A percentile compares a stretch with the other conserved stretches of the same genome.
Conservation (phyloP, 306 rosid species). For the Vicia sativa region DNA sequence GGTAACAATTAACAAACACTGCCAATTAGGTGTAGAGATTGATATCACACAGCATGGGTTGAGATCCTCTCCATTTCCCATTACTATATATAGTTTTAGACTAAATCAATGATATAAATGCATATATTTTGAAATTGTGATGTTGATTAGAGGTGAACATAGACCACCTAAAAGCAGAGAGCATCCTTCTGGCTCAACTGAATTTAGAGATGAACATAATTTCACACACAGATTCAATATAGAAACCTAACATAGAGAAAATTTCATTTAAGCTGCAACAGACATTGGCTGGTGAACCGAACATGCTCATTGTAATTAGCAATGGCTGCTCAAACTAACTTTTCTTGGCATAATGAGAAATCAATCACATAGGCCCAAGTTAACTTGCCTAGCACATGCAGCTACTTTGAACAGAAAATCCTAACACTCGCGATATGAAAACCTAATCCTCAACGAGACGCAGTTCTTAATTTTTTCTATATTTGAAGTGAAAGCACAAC, state of each 20-base stretch:
- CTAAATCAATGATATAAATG: too few relatives aligned
- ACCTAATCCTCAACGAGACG: constrained; percentile 21
- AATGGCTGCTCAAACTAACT: not conserved
- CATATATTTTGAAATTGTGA: too few relatives aligned
- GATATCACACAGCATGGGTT: too few relatives aligned
- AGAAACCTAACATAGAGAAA: not conserved
- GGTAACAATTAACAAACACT: not conserved
- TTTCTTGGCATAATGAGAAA: not conserved
- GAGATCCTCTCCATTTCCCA: too few relatives aligned
- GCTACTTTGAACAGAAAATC: not conserved
- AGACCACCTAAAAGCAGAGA: too few relatives aligned
- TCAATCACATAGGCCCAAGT: not conserved
- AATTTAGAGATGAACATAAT: not conserved
- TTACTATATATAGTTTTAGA: too few relatives aligned
- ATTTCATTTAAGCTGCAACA: too few relatives aligned
- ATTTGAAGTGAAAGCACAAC: not conserved
- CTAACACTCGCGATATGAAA: constrained; percentile 17
- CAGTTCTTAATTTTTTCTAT: not conserved
- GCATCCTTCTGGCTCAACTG: too few relatives aligned
- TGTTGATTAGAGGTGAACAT: too few relatives aligned
- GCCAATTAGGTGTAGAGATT: too few relatives aligned
- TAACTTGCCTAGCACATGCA: not conserved
- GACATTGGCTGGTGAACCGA: not conserved
- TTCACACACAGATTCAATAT: not conserved
- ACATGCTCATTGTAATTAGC: not conserved